Percentiles rank a stretch among this genome's conserved stretches.
phyloP scores from a whole-genome alignment of 2,329 filamentous ascomycete species.

The Fusarium tanahbumbuense region DNA sequence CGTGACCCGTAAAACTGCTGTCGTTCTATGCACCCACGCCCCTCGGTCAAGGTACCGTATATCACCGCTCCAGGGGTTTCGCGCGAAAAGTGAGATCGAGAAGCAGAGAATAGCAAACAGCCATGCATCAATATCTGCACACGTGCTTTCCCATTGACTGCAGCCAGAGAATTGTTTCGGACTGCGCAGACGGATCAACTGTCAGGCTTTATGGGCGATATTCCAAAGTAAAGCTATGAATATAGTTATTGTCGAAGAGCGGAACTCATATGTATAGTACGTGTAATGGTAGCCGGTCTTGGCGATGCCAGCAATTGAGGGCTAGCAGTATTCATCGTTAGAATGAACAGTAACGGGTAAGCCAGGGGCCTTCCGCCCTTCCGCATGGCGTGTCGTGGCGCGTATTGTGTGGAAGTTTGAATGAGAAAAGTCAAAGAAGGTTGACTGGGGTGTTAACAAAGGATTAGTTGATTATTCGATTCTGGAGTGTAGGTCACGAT shows the following conservation, averaged over 20 bases:
- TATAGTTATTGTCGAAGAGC: background rate
- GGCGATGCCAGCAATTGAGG: constrained; percentile 20
- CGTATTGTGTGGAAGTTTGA: constrained; percentile 27
- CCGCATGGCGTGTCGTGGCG: constrained; percentile 26
- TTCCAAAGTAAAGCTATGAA: background rate
- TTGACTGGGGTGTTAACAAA: background rate
- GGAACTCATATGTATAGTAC: background rate
- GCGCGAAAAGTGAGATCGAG: constrained; percentile 6
- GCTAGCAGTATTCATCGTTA: constrained; percentile 10
- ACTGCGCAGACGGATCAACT: background rate
- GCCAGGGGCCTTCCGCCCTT: constrained; percentile 33
- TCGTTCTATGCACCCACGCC: constrained; percentile 41
- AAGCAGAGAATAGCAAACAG: constrained; percentile 3
- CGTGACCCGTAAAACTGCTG: constrained; percentile 36
- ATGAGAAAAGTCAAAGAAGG: constrained; percentile 10
- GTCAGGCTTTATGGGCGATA: background rate
- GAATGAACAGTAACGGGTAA: constrained; percentile 20
- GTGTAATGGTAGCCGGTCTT: constrained; percentile 3
- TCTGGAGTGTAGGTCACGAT: background rate
- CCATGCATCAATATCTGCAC: constrained; percentile 15
- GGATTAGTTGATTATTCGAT: background rate
- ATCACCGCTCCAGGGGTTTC: constrained; percentile 42
- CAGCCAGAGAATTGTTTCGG: background rate
- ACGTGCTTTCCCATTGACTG: constrained; percentile 11
- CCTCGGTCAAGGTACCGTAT: constrained; percentile 39